phyloP scores from a whole-genome alignment of 179 eudicot species.

The Pouteria campechiana region DNA sequence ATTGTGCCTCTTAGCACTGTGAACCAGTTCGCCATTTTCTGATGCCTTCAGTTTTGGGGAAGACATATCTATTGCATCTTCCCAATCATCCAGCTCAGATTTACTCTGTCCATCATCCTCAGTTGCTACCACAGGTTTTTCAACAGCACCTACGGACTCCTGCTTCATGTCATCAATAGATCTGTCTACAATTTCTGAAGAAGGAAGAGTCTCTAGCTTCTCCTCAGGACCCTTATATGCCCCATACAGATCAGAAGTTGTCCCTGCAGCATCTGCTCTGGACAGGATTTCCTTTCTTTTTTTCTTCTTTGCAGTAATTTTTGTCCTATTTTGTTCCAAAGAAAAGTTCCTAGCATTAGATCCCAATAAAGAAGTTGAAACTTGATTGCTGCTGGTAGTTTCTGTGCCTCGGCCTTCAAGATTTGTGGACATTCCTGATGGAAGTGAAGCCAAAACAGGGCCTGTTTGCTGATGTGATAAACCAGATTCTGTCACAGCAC shows the following conservation, averaged over 20 bases:
- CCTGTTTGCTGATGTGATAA: constrained; percentile 16
- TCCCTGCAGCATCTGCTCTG: constrained; percentile 74
- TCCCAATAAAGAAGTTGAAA: constrained; percentile 22
- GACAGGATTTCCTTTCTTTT: constrained; percentile 52
- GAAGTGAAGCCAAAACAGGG: too few relatives aligned
- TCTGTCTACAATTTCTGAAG: constrained; percentile 17
- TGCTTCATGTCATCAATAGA: constrained; percentile 20
- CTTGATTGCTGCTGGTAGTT: constrained; percentile 12
- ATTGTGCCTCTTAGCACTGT: constrained; percentile 6
- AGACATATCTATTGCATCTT: constrained; percentile 76
- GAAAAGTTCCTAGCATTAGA: constrained; percentile 18
- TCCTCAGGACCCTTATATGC: constrained; percentile 81
- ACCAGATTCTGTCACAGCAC: constrained; percentile 6
- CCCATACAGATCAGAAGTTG: constrained; percentile 63
- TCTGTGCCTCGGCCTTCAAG: constrained; percentile 21
- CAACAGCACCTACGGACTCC: constrained; percentile 12
- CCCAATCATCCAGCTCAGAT: constrained; percentile 91
- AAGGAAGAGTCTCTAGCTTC: constrained; percentile 24
- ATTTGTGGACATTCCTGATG: constrained; percentile 18
- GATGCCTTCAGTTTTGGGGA: constrained; percentile 45
- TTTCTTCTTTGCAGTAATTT: constrained; percentile 45
- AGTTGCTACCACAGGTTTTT: constrained; percentile 13
- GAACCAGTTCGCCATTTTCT: constrained; percentile 11
- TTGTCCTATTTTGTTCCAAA: constrained; percentile 43
- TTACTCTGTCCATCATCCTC: constrained; percentile 33